These are phyloP conservation scores for Backusella psychrophila DNA, from an alignment of 192 early-diverging fungal species.

Conservation along the genomic window DNA sequence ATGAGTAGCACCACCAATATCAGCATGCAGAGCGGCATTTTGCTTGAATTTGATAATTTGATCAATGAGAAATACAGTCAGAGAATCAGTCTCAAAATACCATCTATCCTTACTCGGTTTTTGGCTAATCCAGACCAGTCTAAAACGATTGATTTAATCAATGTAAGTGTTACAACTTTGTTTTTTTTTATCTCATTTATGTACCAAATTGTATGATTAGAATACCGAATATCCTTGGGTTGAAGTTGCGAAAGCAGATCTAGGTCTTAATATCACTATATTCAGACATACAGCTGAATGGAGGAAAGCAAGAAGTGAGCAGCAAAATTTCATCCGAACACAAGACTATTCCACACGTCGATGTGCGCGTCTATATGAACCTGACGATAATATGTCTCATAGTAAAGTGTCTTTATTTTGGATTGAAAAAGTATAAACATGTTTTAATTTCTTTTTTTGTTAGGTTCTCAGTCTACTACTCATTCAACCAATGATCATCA, in stretches of 20 bases:
- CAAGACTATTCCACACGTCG: slow-evolving; percentile 64
- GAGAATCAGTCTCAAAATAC: slow-evolving; percentile 56
- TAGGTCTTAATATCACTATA: slow-evolving; percentile 56
- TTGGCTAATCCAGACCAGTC: slow-evolving; percentile 44
- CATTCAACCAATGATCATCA: slow-evolving; percentile 34
- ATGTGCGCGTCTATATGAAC: slow-evolving; percentile 54
- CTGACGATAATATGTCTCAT: slow-evolving; percentile 27
- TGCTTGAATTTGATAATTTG: slow-evolving; percentile 62
- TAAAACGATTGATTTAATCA: not conserved
- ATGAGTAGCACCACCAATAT: slow-evolving; percentile 47
- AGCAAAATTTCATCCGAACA: slow-evolving; percentile 56
- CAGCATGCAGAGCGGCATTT: slow-evolving; percentile 56
- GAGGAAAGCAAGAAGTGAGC: slow-evolving; percentile 43
- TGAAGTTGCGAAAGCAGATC: slow-evolving; percentile 61
- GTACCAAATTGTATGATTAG: not conserved
- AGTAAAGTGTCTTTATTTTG: not conserved
- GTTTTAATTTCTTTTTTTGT: not conserved
- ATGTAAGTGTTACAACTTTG: not conserved
- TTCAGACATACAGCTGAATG: slow-evolving; percentile 53
- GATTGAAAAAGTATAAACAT: not conserved
- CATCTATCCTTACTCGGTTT: slow-evolving; percentile 48
- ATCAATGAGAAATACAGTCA: slow-evolving; percentile 54
- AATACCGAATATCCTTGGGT: slow-evolving; percentile 49
- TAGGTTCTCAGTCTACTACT: slow-evolving; percentile 25
- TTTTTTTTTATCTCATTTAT: not conserved